These are phyloP conservation scores for Nematocida parisii DNA, from an alignment of 371 early-diverging fungal species.

Conservation along the genomic window DNA sequence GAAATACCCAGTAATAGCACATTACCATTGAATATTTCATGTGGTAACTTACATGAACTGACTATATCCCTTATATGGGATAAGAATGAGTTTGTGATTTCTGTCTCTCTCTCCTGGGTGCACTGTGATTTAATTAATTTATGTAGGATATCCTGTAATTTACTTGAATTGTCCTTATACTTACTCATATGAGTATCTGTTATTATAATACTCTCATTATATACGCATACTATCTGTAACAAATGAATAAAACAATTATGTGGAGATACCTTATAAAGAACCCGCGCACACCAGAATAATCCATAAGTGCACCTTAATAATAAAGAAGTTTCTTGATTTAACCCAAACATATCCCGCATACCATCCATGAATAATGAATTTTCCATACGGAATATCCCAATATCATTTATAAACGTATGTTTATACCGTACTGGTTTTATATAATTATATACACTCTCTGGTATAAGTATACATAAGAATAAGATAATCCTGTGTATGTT, in stretches of 20 bases:
- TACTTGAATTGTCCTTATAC: no score
- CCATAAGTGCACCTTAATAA: not conserved
- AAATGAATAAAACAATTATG: not conserved
- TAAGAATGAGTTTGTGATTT: no score
- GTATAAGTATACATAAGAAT: not conserved
- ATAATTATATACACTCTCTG: not conserved
- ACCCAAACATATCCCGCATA: no score
- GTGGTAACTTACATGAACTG: not conserved
- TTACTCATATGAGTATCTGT: not conserved
- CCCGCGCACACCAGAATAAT: not conserved
- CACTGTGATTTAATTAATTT: no score
- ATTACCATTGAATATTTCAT: not conserved
- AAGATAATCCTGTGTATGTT: not conserved
- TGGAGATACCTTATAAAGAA: not conserved
- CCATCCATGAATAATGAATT: not conserved
- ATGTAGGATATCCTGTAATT: no score
- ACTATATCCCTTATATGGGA: no score
- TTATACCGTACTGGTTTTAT: not conserved
- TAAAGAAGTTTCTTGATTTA: no score
- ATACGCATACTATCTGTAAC: not conserved
- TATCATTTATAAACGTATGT: not conserved
- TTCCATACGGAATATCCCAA: not conserved
- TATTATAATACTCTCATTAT: not conserved
- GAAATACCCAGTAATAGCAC: not conserved
- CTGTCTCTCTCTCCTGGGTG: no score